Evolutionary conservation across 2,329 filamentous ascomycete species (phyloP), one percentile per base, ranked within the genome.

Genomic region (Bipolaris bicolor): DNA sequence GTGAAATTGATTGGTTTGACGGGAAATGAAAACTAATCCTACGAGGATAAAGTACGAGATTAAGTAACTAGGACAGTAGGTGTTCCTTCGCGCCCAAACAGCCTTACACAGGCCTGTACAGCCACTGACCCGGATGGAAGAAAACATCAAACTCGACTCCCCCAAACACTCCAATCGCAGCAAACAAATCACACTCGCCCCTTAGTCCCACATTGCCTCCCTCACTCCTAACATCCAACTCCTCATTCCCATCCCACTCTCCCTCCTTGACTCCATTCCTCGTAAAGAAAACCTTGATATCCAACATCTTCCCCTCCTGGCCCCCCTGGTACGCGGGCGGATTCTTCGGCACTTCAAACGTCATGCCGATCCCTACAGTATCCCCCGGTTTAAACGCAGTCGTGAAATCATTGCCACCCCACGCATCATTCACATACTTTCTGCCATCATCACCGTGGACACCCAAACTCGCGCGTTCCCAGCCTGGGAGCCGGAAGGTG

Each of bases 391-490:
- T 73, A 70, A 92, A 92, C 5, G 86, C 81, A 9, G 72, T 66
- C 0, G 87, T 87, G 61, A 93, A 93, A 54, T 86, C 81, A 61
- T 85, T 84, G 16, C 91, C 91, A 20, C 91, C 90, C 80, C 84
- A 89, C 7, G 82, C 82, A 72, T 94, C 89, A 70, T 92, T 91
- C 67, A 92, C 82, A 72, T 89, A 95, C 73, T 84, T 84, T 66
- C 88, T 83, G 0, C 91, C 91, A 73, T 94, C 91, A 73, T 94
- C 91, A 45, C 88, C 87, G 72, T 94, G 91, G n/a, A 94, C 86
- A 1, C 82, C 91, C 13, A 93, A 69, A 61, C 86, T 89, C 16
- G 85, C 90, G 33, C 90, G 84, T 71, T 95, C 89, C 91, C 90
- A 94, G 1, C 91, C 91, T 0, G 91, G 91, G 58, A 93, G 83